Conservation (phyloP, 352 stramenopile species). For the Pseudoperonospora humuli region DNA sequence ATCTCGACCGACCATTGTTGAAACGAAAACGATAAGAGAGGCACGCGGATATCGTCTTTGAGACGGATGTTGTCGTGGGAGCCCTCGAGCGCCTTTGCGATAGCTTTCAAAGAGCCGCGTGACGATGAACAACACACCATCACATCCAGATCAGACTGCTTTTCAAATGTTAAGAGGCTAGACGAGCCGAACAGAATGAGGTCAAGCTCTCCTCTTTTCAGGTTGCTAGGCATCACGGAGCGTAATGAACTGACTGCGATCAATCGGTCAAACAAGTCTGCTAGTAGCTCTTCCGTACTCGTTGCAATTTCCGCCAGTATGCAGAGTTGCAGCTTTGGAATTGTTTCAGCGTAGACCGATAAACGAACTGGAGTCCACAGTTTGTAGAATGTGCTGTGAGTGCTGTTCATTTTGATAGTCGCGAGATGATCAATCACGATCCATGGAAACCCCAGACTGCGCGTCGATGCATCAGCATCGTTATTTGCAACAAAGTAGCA, state of each 20-base stretch:
- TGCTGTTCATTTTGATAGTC: conserved; percentile 28
- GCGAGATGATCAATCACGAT: conserved; percentile 51
- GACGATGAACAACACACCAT: conserved; percentile 26
- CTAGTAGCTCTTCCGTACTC: conserved; percentile 41
- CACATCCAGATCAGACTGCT: conserved; percentile 68
- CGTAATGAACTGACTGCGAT: conserved; percentile 40
- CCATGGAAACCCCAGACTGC: conserved; percentile 66
- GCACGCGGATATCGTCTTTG: conserved; percentile 45
- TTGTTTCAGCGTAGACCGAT: conserved; percentile 22
- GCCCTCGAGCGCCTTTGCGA: conserved; percentile 25
- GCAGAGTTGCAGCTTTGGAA: conserved; percentile 51
- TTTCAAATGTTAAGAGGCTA: conserved; percentile 63
- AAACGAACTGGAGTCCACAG: conserved; percentile 21
- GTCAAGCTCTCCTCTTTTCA: conserved; percentile 36
- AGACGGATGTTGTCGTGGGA: conserved; percentile 31
- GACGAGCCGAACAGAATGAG: conserved; percentile 67
- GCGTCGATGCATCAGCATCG: conserved; percentile 26
- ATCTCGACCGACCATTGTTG: conserved; percentile 64
- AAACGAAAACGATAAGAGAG: conserved; percentile 55
- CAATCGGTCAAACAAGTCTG: conserved; percentile 58
- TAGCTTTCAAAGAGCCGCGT: conserved; percentile 22
- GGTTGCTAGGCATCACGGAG: conserved; percentile 27
- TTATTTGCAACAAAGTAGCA: conserved; percentile 64
- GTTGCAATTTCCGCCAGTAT: conserved; percentile 47
- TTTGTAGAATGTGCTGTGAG: conserved; percentile 11